Evolutionary conservation across 352 stramenopile species (phyloP).

Genomic region (Phytophthora idaei): DNA sequence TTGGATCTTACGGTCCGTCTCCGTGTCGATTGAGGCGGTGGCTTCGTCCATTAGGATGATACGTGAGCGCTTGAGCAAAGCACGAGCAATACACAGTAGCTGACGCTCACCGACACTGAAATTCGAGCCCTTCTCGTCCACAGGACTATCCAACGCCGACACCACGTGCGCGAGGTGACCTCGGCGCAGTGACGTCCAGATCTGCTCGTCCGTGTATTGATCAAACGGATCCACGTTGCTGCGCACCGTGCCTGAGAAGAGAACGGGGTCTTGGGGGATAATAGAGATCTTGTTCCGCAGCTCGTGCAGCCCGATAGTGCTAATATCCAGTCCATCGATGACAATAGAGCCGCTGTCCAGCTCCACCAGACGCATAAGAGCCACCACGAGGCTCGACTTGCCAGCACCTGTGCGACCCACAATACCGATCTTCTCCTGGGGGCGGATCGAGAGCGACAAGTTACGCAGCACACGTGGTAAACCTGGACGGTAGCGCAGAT

Average conservation of each 20-base stretch:
- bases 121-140: constrained; percentile 94
- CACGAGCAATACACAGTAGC: constrained; percentile 95
- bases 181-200: constrained; percentile 85
- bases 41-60: constrained; percentile 99
- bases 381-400: constrained; percentile 91
- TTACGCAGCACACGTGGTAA: constrained; percentile 66
- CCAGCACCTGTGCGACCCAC: constrained; percentile 88
- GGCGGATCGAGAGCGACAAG: constrained; percentile 80
- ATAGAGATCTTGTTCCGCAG: constrained; percentile 79
- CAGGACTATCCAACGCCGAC: constrained; percentile 44
- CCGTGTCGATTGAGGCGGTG: constrained; percentile 91
- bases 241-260: constrained; percentile 94
- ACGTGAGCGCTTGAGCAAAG: constrained; percentile 89
- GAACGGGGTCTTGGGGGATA: constrained; percentile 94
- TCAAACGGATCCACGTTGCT: constrained; percentile 94
- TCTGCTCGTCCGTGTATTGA: constrained; percentile 86
- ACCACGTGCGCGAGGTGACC: constrained; percentile 80
- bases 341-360: constrained; percentile 67
- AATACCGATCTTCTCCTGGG: constrained; percentile 88
- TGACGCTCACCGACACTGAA: constrained; percentile 96
- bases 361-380: constrained; percentile 92
- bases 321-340: constrained; percentile 73
- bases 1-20: constrained; percentile 92
- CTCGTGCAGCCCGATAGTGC: constrained; percentile 54
- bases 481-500: constrained; percentile 86